A percentile compares a stretch with the other conserved stretches of the same genome.
These are phyloP conservation scores for Lasiosphaeria ovina DNA, from an alignment of 495 filamentous ascomycete genomes.

Conservation along the genomic window DNA sequence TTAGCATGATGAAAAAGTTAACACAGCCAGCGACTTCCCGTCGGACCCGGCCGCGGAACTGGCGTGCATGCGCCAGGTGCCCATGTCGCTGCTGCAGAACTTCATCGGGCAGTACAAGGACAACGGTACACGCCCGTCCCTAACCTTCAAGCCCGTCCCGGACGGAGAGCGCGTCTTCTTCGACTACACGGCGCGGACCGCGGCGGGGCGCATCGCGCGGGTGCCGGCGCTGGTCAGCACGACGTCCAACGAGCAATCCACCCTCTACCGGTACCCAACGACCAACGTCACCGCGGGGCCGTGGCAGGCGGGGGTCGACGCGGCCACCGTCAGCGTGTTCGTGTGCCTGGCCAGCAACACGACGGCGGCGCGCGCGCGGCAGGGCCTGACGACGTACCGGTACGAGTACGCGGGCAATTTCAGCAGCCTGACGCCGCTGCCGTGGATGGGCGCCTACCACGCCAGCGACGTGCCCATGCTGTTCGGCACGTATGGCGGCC, in stretches of 20 bases:
- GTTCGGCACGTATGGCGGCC: slow-evolving; percentile 41
- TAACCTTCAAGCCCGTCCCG: slow-evolving; percentile 42
- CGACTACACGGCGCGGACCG: slow-evolving; percentile 42
- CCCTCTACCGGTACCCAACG: slow-evolving; percentile 34
- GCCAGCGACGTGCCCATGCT: slow-evolving; percentile 45
- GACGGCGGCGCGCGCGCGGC: slow-evolving; percentile 20
- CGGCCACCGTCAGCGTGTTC: slow-evolving; percentile 33
- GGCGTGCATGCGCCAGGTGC: slow-evolving; percentile 43
- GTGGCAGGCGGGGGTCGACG: slow-evolving; percentile 30
- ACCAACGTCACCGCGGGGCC: slow-evolving; percentile 33
- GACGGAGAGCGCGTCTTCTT: slow-evolving; percentile 44
- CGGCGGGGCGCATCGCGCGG: slow-evolving; percentile 22
- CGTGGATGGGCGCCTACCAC: slow-evolving; percentile 54
- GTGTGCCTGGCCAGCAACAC: slow-evolving; percentile 40
- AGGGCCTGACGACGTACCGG: slow-evolving; percentile 44
- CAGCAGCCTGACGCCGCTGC: slow-evolving; percentile 39
- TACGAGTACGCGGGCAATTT: slow-evolving; percentile 53
- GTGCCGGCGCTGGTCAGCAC: slow-evolving; percentile 42
- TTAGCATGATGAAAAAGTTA: no score
- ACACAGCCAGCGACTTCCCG: slow-evolving; percentile 22
- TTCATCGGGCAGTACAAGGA: slow-evolving; percentile 41
- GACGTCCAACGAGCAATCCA: slow-evolving; percentile 42
- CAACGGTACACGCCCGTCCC: slow-evolving; percentile 28
- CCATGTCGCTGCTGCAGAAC: slow-evolving; percentile 37
- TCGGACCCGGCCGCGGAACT: slow-evolving; percentile 35